These are phyloP conservation scores for Sordariomycetes sp. DNA, from an alignment of 2,329 filamentous ascomycete genomes.

Conservation along the genomic window DNA sequence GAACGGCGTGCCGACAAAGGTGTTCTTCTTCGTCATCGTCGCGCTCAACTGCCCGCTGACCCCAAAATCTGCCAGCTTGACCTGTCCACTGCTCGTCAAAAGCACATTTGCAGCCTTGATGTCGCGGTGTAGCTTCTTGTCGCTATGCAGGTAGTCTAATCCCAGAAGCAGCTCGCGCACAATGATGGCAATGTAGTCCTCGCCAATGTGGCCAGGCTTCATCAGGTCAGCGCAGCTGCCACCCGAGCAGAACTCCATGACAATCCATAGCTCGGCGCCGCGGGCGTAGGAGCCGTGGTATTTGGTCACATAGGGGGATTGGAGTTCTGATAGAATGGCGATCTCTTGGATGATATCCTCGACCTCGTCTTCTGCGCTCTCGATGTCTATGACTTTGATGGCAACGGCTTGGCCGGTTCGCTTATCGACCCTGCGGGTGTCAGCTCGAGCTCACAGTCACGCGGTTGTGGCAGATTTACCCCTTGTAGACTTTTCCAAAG, in stretches of 20 bases:
- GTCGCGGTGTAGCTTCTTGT: slow-evolving; percentile 93
- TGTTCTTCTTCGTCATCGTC: slow-evolving; percentile 99
- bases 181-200: slow-evolving; percentile 97
- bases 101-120: slow-evolving; percentile 97
- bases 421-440: slow-evolving; percentile 68
- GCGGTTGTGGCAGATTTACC: slow-evolving; percentile 39
- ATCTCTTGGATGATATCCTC: slow-evolving; percentile 99
- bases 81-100: slow-evolving; percentile 81
- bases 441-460: slow-evolving; percentile 1
- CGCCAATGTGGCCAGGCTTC: slow-evolving; percentile 83
- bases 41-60: slow-evolving; percentile 93
- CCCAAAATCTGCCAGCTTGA: slow-evolving; percentile 95
- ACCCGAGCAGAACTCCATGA: slow-evolving; percentile 98
- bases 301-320: slow-evolving; percentile 93
- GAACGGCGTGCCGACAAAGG: slow-evolving; percentile 94
- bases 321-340: slow-evolving; percentile 89
- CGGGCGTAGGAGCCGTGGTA: slow-evolving; percentile 97
- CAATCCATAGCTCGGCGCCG: slow-evolving; percentile 95
- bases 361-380: slow-evolving; percentile 97
- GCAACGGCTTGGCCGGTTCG: slow-evolving; percentile 87
- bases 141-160: slow-evolving; percentile 84
- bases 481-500: slow-evolving; percentile 98
- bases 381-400: slow-evolving; percentile 98
- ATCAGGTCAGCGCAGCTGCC: slow-evolving; percentile 93
- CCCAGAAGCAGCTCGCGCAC: slow-evolving; percentile 82